Base-by-base conservation (phyloP, 2,329 filamentous ascomycete species). In the Chlorencoelia australis region DNA sequence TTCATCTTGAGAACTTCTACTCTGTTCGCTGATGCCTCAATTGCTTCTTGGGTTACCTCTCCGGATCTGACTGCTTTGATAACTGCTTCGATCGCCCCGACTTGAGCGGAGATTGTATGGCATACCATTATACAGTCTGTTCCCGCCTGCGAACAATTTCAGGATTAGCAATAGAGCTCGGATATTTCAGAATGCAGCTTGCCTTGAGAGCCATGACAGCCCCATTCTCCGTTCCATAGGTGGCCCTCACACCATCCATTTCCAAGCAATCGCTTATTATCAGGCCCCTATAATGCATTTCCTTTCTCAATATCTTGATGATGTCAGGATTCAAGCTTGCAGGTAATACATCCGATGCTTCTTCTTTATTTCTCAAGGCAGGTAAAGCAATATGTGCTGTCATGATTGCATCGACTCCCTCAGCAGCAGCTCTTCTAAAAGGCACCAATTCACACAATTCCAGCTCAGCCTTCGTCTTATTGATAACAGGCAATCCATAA, bases 81-180 rank as follows among this genome's bases (percentile, higher is more conserved):
- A 2, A 66, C 57, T 18, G 51, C 46, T 24, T 62, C 49, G 13
- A 65, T 62, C 1, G 62, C 59, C 4, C 51, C 56, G 13, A 64
- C 47, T 40, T 66, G 62, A 22, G 59, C 55, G 5, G 53, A 48
- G 37, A 59, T 60, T 1, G 61, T 64, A 42, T 66, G 61, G 28
- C 62, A 65, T n/a, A 67, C 51, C 61, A 66, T 65, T 5, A 63
- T 47, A 35, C 59, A 64, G 38, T 67, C 63, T 32, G 57, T 59
- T 14, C 64, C 63, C 20, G 63, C 61, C 48, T 50, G 25, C 18
- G 29, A 10, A 21, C 15, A 25, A 21, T 15, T 30, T n/a, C n/a
- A n/a, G 5, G 18, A 30, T 16, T 14, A 8, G 21, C 2, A 36
- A 7, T 4, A 26, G 6, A 40, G 21, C 7, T 26, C 8, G 19